Base-by-base conservation (phyloP, 345 rosid genomes). In the Salix arbutifolia region DNA sequence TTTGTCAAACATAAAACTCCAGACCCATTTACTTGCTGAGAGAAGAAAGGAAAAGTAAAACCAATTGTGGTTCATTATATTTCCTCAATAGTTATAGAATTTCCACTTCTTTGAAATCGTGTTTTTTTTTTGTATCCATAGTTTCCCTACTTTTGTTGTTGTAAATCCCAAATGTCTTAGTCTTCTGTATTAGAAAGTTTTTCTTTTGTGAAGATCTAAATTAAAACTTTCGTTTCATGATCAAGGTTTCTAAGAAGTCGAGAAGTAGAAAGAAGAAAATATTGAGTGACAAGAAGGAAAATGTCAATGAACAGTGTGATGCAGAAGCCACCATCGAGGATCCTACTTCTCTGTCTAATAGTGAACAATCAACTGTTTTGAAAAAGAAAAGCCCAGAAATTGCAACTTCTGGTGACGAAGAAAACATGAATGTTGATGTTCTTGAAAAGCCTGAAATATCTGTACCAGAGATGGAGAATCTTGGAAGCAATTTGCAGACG, bases 181-280 rank as follows among this genome's bases (percentile, higher is more conserved):
- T 23, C 17, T 62, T 76, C 33, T 76, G n/a, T 38, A 44, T 62
- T 18, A 75, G 28, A 75, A 23, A 33, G 5, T 23, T 76, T 71
- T 65, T 46, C 58, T 68, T 21, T 38, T 65, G 23, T 69, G 56
- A 48, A 56, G n/a, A 74, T 35, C 21, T n/a, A 67, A 28, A 65
- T 76, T 68, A 73, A 73, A 81, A 67, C 9, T 18, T 61, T 65
- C 67, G 38, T 77, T 80, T 80, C 44, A 56, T 85, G 48, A 72
- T 74, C 62, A 83, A 95, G 99, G 99, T 95, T 84, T 88, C 94
- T 37, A 93, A 77, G 87, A 93, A 89, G 81, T 88, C 89, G 66
- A 93, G 81, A 81, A 80, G 79, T 38, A 90, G 88, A 84, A 93
- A 85, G 86, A 91, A 84, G 76, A 84, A 85, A 85, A 69, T 67